Conservation (phyloP, 202 grass and related monocot species). For the Panicum hallii region DNA sequence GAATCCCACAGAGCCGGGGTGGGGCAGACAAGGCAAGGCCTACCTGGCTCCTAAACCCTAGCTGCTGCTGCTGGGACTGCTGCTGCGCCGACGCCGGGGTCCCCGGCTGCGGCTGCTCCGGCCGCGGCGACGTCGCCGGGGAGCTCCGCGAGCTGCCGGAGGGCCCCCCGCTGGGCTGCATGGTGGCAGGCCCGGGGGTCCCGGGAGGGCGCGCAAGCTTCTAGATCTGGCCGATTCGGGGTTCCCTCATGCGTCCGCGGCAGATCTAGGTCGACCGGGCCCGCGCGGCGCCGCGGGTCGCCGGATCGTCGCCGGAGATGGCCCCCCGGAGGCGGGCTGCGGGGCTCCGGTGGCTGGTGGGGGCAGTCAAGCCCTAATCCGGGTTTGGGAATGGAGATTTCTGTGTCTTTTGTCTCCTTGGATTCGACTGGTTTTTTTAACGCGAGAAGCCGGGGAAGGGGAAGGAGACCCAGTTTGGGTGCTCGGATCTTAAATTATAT, state of each 20-base stretch:
- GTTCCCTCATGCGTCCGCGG: conserved; percentile 30
- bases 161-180: conserved; percentile 51
- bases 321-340: conserved; percentile 27
- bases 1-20: conserved; percentile 24
- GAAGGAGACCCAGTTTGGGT: background rate
- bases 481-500: conserved; percentile 16
- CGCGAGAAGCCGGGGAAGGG: background rate
- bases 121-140: conserved; percentile 60
- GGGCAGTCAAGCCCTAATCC: conserved; percentile 46
- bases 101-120: conserved; percentile 36
- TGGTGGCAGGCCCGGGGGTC: conserved; percentile 16
- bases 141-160: conserved; percentile 56
- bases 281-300: background rate
- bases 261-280: conserved; percentile 45
- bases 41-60: conserved; percentile 67
- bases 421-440: conserved; percentile 21
- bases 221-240: conserved; percentile 57
- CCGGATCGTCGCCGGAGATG: conserved; percentile 35
- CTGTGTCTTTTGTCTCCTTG: background rate
- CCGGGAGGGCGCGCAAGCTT: background rate
- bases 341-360: background rate
- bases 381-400: conserved; percentile 30
- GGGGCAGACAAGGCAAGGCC: conserved; percentile 32
- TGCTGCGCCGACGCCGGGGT: conserved; percentile 18
- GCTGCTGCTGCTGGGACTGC: conserved; percentile 20